phyloP scores from a whole-genome alignment of 352 stramenopile genomes.

The Globisporangium perplexum region DNA sequence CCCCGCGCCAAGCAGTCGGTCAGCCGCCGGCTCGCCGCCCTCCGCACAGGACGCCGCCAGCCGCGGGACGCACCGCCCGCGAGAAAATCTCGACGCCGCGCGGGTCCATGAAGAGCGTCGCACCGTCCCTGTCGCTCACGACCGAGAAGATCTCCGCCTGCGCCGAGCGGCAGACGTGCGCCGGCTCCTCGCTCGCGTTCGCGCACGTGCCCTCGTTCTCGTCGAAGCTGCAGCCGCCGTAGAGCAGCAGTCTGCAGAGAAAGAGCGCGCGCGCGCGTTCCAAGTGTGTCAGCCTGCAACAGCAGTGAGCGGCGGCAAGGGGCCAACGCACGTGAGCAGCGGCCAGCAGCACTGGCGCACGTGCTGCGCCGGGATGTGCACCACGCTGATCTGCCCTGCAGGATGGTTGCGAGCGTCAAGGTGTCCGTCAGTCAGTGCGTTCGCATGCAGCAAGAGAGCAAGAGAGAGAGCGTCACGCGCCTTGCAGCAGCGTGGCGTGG shows the following conservation, averaged over 20 bases:
- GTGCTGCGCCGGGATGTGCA: slow-evolving; percentile 69
- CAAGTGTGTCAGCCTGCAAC: neutral
- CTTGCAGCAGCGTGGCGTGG: slow-evolving; percentile 78
- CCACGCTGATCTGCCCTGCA: slow-evolving; percentile 67
- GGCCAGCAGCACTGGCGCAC: slow-evolving; percentile 72
- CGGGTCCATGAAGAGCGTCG: slow-evolving; percentile 82
- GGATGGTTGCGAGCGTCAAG: neutral
- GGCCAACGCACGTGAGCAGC: slow-evolving; percentile 62
- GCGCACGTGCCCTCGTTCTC: slow-evolving; percentile 56
- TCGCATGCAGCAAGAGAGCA: neutral
- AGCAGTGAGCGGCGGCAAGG: neutral
- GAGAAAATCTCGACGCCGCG: slow-evolving; percentile 80
- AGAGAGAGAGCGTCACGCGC: slow-evolving; percentile 21
- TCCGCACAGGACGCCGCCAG: neutral
- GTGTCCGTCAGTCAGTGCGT: neutral
- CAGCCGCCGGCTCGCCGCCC: too few relatives aligned
- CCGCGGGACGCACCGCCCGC: slow-evolving; percentile 33
- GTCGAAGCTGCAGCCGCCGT: slow-evolving; percentile 76
- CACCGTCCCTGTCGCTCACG: slow-evolving; percentile 64
- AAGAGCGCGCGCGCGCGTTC: neutral
- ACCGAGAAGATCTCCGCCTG: slow-evolving; percentile 86
- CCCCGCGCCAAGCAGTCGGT: neutral
- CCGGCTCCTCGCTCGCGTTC: slow-evolving; percentile 15
- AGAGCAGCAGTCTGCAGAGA: slow-evolving; percentile 62
- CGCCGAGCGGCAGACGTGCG: slow-evolving; percentile 67